Conservation (phyloP, 1,284 basidiomycete species). For the Ustilago shanxiensis region DNA sequence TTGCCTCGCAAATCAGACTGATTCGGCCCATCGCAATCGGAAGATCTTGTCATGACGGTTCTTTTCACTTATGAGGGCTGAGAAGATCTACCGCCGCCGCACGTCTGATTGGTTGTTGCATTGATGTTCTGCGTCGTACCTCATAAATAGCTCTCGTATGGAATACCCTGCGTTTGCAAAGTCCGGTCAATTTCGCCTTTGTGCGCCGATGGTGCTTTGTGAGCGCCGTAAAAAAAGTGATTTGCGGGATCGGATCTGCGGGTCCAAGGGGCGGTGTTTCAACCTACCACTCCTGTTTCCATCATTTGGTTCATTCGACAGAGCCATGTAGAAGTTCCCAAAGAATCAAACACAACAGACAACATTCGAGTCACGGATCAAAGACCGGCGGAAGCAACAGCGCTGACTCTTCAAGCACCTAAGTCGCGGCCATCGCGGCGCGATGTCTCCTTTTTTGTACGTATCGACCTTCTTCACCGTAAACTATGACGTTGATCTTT, state of each 20-base stretch:
- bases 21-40: too few species aligned
- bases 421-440: conserved; percentile 1
- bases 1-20: too few species aligned
- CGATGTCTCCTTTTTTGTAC: not conserved
- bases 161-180: too few species aligned
- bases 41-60: too few species aligned
- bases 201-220: too few species aligned
- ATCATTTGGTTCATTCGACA: not conserved
- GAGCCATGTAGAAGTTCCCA: not conserved
- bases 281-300: conserved; percentile 1
- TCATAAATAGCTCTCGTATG: too few species aligned
- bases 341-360: not conserved
- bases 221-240: too few species aligned
- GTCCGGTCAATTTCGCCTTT: too few species aligned
- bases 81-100: too few species aligned
- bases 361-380: not conserved
- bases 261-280: not conserved
- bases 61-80: too few species aligned
- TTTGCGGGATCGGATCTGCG: conserved; percentile 1
- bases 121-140: too few species aligned
- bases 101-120: too few species aligned
- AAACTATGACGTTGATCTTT: conserved; percentile 12
- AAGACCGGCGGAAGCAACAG: not conserved
- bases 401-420: not conserved
- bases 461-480: not conserved